Base-by-base conservation (phyloP, 768 basidiomycete genomes). In the Pisolithus microcarpus region DNA sequence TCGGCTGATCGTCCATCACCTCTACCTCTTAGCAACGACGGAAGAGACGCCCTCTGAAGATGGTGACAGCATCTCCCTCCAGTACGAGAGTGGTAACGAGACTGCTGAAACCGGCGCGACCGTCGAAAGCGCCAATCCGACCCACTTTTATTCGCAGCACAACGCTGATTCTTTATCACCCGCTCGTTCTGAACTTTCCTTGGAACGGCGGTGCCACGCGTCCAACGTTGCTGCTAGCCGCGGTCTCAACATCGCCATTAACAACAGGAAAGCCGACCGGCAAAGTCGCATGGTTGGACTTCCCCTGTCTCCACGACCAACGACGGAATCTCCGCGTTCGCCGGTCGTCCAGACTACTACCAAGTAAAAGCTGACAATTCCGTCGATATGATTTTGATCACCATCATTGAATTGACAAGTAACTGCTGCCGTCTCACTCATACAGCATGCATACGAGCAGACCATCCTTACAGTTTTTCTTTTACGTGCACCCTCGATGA, bases 81-180 rank as follows among this genome's bases (percentile, higher is more conserved):
- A 81, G 38, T 86, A 87, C 46, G 87, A 86, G 52, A 89, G 86
- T 59, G 85, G 82, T 26, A 78, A 83, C 36, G 88, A 90, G 57
- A 79, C 79, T 16, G 80, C 80, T 21, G 86, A 83, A 55, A 75
- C 75, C 37, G 80, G 82, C 43, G 68, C 64, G 18, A 75, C 74
- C 38, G 62, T 69, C 23, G 78, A 80, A 38, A 75, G 72, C 52
- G 70, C 72, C 30, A 61, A 65, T 50, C 51, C 63, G 50, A 56
- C 68, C 65, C 61, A 70, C 51, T 46, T 56, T 68, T 44, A 68
- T 63, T 74, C 75, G 19, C 51, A 45, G 51, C 52, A 51, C 24
- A 48, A 21, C 39, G 26, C 46, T 13, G 60, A 62, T 28, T 43
- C 56, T 38, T 55, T 50, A 7, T 58, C 58, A 2, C 58, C 62